These are phyloP conservation scores for Phascolomyces articulosus DNA, from an alignment of 371 early-diverging fungal species.

Conservation along the genomic window DNA sequence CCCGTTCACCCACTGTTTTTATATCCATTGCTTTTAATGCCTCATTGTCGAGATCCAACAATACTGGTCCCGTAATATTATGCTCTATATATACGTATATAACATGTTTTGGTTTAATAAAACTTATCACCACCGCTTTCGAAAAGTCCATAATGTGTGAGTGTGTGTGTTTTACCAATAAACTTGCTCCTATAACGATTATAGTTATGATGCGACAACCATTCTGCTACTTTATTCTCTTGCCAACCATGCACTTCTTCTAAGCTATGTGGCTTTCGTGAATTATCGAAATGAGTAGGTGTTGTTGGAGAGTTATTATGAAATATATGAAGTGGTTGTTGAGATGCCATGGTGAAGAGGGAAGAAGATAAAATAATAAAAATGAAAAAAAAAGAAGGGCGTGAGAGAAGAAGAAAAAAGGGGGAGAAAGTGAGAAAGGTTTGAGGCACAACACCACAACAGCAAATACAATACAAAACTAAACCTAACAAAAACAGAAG, in stretches of 20 bases:
- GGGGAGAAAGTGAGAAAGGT: background rate
- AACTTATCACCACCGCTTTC: background rate
- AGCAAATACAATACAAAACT: too few relatives aligned
- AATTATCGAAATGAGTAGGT: constrained; percentile 45
- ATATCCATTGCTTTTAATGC: constrained; percentile 85
- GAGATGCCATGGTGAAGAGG: constrained; percentile 4
- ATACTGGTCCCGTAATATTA: constrained; percentile 77
- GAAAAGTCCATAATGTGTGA: background rate
- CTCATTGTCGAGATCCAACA: constrained; percentile 83
- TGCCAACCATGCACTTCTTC: constrained; percentile 71
- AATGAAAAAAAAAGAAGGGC: background rate
- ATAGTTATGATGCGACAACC: constrained; percentile 77
- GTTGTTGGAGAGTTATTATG: constrained; percentile 41
- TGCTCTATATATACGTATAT: constrained; percentile 41
- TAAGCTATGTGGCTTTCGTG: constrained; percentile 38
- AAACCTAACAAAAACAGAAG: too few relatives aligned
- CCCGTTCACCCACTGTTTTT: constrained; percentile 82
- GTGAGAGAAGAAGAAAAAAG: background rate
- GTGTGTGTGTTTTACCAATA: constrained; percentile 39
- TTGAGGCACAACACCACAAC: too few relatives aligned
- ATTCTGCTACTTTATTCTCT: constrained; percentile 69
- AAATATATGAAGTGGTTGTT: constrained; percentile 18
- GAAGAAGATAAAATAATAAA: too few relatives aligned
- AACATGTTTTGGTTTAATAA: background rate
- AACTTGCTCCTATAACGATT: constrained; percentile 70